A percentile compares a stretch with the other conserved stretches of the same genome.
Evolutionary conservation across 2,329 filamentous ascomycete species (phyloP).

Genomic region (Aspergillus uvarum): DNA sequence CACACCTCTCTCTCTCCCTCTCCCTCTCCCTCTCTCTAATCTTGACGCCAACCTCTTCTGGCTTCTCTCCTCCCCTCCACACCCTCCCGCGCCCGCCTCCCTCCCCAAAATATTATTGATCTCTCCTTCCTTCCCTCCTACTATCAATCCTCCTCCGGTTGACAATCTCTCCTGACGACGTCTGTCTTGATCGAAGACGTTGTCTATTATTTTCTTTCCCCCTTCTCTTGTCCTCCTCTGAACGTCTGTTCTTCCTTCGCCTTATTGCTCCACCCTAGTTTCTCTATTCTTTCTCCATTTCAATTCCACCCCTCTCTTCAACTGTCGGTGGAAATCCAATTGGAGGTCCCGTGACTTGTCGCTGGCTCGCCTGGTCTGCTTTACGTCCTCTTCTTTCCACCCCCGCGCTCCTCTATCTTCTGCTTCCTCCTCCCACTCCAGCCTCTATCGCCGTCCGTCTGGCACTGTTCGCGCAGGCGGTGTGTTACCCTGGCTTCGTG

Average conservation of each 20-base stretch:
- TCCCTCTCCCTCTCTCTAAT: neutral
- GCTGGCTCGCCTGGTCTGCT: slow-evolving; percentile 10
- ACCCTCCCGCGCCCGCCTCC: neutral
- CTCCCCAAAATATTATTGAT: neutral
- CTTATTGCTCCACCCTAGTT: neutral
- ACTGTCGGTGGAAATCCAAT: slow-evolving; percentile 1
- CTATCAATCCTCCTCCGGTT: neutral
- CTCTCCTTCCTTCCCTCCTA: neutral
- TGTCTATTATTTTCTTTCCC: slow-evolving; percentile 3
- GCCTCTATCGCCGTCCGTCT: slow-evolving; percentile 9
- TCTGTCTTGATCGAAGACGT: neutral
- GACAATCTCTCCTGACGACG: neutral
- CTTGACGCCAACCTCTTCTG: neutral
- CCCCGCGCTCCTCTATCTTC: slow-evolving; percentile 9
- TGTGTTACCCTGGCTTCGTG: slow-evolving; percentile 37
- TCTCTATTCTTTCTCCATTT: slow-evolving; percentile 6
- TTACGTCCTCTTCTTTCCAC: slow-evolving; percentile 9
- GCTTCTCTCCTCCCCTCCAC: neutral
- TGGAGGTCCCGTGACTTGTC: slow-evolving; percentile 18
- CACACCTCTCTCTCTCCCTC: neutral
- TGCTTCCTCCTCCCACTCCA: slow-evolving; percentile 1
- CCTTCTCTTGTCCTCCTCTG: slow-evolving; percentile 10
- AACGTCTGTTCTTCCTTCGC: slow-evolving; percentile 10
- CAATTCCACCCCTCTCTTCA: neutral
- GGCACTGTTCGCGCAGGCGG: slow-evolving; percentile 37